Conservation (phyloP, 2,329 filamentous ascomycete species). For the Calonectria fujianensis region DNA sequence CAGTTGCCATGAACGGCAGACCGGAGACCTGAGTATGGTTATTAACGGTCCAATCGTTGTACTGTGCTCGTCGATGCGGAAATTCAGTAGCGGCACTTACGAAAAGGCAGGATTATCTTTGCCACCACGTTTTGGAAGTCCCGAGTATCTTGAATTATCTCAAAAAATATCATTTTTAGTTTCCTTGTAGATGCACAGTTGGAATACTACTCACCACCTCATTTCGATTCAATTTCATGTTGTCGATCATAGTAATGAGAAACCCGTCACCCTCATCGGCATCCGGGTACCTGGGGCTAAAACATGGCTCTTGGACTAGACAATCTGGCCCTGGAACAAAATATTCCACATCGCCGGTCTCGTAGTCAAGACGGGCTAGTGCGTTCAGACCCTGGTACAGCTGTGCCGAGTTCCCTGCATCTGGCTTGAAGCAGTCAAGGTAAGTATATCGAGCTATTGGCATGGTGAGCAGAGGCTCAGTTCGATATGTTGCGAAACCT, state of each 20-base stretch:
- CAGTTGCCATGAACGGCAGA: conserved; percentile 15
- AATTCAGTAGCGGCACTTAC: neutral
- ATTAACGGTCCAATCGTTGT: neutral
- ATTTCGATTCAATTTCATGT: neutral
- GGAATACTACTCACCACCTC: neutral
- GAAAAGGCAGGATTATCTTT: conserved; percentile 8
- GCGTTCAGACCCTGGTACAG: conserved; percentile 11
- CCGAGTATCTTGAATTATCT: conserved; percentile 16
- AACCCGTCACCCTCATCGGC: conserved; percentile 11
- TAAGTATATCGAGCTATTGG: neutral
- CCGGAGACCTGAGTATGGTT: neutral
- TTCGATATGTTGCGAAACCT: neutral
- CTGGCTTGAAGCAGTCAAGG: conserved; percentile 7
- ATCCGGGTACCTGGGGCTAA: neutral
- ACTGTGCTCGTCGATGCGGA: neutral
- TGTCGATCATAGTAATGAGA: conserved; percentile 12
- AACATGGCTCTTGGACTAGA: conserved; percentile 9
- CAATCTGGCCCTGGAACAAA: conserved; percentile 12
- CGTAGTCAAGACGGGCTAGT: conserved; percentile 3
- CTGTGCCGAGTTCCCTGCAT: neutral
- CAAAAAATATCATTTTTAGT: too few relatives aligned
- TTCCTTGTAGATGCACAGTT: neutral
- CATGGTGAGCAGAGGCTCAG: neutral
- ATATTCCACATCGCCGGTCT: neutral
- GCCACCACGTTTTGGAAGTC: conserved; percentile 1